A percentile compares a stretch with the other conserved stretches of the same genome.
Conservation (phyloP, 2,329 filamentous ascomycete species). For the Microascus cirrosus region DNA sequence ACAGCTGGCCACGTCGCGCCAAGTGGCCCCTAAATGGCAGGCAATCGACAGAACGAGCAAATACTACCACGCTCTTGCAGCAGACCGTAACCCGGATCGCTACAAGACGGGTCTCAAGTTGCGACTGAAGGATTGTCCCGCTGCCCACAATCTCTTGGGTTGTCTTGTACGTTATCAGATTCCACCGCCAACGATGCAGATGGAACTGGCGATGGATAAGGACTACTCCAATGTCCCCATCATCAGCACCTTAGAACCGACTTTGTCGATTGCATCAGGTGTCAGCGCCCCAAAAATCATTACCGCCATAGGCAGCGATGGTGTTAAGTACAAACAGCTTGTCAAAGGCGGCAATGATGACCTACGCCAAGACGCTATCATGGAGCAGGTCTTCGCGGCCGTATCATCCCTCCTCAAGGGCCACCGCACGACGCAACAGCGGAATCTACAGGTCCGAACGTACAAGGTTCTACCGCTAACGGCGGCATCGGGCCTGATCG, state of each 20-base stretch:
- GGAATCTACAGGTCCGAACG: conserved; percentile 81
- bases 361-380: conserved; percentile 90
- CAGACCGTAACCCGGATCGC: conserved; percentile 50
- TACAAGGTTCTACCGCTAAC: conserved; percentile 95
- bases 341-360: conserved; percentile 96
- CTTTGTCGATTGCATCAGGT: conserved; percentile 77
- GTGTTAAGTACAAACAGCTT: conserved; percentile 73
- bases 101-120: conserved; percentile 60
- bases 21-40: conserved; percentile 49
- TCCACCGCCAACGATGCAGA: conserved; percentile 81
- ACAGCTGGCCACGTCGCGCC: conserved; percentile 41
- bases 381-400: conserved; percentile 98
- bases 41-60: conserved; percentile 65
- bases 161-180: conserved; percentile 56
- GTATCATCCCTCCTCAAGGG: conserved; percentile 82
- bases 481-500: conserved; percentile 77
- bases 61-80: conserved; percentile 51
- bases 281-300: conserved; percentile 92
- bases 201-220: conserved; percentile 60
- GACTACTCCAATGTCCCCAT: conserved; percentile 69
- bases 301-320: conserved; percentile 68
- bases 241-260: conserved; percentile 60
- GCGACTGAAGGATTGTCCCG: conserved; percentile 48
- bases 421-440: conserved; percentile 77
- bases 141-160: conserved; percentile 52